These are phyloP conservation scores for Phytopythium cucurbitacearum DNA, from an alignment of 352 stramenopile species.

Conservation along the genomic window DNA sequence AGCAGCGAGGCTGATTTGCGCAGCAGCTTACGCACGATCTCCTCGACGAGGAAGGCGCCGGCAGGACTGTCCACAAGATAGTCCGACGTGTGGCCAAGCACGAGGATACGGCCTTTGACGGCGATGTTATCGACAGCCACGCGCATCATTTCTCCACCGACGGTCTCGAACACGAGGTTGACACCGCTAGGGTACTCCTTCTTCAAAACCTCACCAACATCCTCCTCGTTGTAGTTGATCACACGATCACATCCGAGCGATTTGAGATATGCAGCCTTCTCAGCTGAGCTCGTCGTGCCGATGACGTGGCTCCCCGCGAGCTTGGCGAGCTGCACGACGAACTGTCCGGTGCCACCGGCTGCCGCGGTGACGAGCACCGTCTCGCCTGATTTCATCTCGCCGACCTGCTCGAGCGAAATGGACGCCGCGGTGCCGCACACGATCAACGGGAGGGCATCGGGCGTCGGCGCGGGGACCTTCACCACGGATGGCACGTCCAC, in stretches of 20 bases:
- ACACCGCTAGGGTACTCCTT: constrained; percentile 34
- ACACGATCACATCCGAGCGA: constrained; percentile 43
- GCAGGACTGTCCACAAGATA: constrained; percentile 16
- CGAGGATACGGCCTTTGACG: constrained; percentile 19
- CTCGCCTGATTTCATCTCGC: constrained; percentile 24
- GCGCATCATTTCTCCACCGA: constrained; percentile 30
- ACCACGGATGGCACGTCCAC: constrained; percentile 19
- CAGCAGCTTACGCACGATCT: constrained; percentile 28
- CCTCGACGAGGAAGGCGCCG: constrained; percentile 17
- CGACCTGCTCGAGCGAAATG: constrained; percentile 27
- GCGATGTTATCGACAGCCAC: constrained; percentile 24
- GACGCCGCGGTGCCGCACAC: constrained; percentile 37
- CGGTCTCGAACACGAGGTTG: constrained; percentile 31
- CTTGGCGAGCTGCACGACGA: constrained; percentile 78
- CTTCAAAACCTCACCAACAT: constrained; percentile 27
- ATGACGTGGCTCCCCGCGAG: constrained; percentile 55
- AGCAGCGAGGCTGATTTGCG: constrained; percentile 34
- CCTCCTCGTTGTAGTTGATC: constrained; percentile 70
- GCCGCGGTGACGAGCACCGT: constrained; percentile 33
- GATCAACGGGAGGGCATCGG: constrained; percentile 25
- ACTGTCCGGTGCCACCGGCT: constrained; percentile 66
- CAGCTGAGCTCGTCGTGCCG: constrained; percentile 55
- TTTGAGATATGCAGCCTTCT: constrained; percentile 67
- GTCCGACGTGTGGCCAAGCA: constrained; percentile 21
- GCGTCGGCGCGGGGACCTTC: constrained; percentile 14